Conservation (phyloP, 2,329 filamentous ascomycete genomes). For the Ophiosphaerella herpotricha region DNA sequence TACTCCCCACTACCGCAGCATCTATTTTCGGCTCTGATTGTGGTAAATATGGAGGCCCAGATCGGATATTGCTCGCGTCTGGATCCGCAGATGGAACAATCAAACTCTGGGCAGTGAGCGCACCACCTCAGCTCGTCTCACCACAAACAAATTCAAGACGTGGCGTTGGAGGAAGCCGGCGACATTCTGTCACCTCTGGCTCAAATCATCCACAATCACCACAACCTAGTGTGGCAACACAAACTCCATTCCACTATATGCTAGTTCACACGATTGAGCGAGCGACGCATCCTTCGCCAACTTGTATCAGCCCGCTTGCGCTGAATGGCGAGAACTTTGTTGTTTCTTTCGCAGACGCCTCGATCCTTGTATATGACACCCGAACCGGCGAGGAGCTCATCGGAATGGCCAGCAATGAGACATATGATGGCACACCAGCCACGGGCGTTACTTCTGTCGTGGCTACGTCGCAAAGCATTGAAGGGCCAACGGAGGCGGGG, state of each 20-base stretch:
- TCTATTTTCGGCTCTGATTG: slow-evolving; percentile 75
- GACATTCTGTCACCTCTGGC: slow-evolving; percentile 92
- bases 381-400: slow-evolving; percentile 88
- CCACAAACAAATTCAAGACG: slow-evolving; percentile 75
- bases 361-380: slow-evolving; percentile 90
- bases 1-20: slow-evolving; percentile 81
- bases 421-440: slow-evolving; percentile 83
- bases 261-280: slow-evolving; percentile 85
- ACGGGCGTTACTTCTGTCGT: slow-evolving; percentile 90
- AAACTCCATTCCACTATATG: slow-evolving; percentile 84
- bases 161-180: slow-evolving; percentile 72
- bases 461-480: slow-evolving; percentile 80
- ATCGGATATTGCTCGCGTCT: slow-evolving; percentile 87
- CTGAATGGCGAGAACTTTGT: slow-evolving; percentile 85
- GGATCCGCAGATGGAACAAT: slow-evolving; percentile 90
- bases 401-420: slow-evolving; percentile 90
- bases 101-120: slow-evolving; percentile 91
- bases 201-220: slow-evolving; percentile 89
- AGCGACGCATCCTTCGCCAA: slow-evolving; percentile 73
- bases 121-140: slow-evolving; percentile 82
- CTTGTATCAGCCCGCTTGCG: slow-evolving; percentile 89
- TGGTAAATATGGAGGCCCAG: slow-evolving; percentile 75
- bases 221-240: slow-evolving; percentile 83
- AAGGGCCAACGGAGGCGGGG: slow-evolving; percentile 66
- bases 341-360: slow-evolving; percentile 88